Base-by-base conservation (phyloP, 495 filamentous ascomycete genomes). In the Cairneyella variabilis region DNA sequence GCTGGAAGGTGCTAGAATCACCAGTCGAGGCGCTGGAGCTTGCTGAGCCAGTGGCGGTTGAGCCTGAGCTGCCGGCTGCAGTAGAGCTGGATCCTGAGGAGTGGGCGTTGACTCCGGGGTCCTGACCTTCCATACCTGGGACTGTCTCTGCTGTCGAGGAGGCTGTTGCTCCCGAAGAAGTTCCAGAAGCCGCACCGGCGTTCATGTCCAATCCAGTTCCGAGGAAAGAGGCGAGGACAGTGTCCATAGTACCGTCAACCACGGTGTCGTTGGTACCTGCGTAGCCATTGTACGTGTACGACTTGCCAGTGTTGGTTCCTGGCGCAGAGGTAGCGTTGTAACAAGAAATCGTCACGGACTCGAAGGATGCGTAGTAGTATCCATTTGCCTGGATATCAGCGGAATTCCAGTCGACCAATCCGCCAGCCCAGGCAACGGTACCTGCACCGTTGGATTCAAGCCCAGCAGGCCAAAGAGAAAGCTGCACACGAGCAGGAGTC, bases 401-500 rank as follows among this genome's bases (percentile, higher is more conserved):
- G 58, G 76, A 80, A 65, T 88, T 78, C 93, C 93, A 98, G 71
- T 95, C 77, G 57, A 98, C 90, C 51, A 76, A 69, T 54, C 93
- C 93, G 61, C 93, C 93, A 12, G 93, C 86, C 93, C 93, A 98
- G 42, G 81, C 78, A 56, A 96, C 82, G 14, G 93, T 97, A 54
- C 95, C 93, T 61, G 84, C 50, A 23, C 80, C 87, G 65, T 95
- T 96, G 68, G 79, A 77, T 18, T 83, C 68, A 41, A 84, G 76
- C 61, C 93, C 93, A 57, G 89, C 93, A 53, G 93, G 95, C 93
- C 93, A 98, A 64, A 97, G 82, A 11, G 95, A 97, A 56, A 98
- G 75, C 73, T 97, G 88, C 46, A 98, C 80, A 57, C 93, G 88
- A n/a, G 95, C 69, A 2, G 93, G 93, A 2, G 90, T 95, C 71